Conservation (phyloP, 2,329 filamentous ascomycete genomes). For the Aspergillus flavus region DNA sequence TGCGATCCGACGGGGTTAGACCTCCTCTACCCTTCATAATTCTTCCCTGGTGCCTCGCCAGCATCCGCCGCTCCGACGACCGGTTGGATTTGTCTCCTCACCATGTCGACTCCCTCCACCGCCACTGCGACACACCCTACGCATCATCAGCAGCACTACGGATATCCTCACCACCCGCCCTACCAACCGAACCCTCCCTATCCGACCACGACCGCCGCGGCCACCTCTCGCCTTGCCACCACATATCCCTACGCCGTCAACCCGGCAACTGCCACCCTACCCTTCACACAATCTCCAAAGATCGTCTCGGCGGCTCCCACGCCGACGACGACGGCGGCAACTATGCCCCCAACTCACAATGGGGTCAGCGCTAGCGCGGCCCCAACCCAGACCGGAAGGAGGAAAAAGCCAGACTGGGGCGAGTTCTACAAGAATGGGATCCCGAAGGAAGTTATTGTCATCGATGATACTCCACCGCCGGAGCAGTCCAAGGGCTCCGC, state of each 20-base stretch:
- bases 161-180: conserved; percentile 59
- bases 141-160: conserved; percentile 62
- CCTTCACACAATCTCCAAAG: conserved; percentile 39
- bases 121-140: conserved; percentile 72
- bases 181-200: conserved; percentile 59
- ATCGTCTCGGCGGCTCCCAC: conserved; percentile 36
- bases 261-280: conserved; percentile 36
- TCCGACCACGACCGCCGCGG: conserved; percentile 49
- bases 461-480: conserved; percentile 66
- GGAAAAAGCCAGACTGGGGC: conserved; percentile 72
- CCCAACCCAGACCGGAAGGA: conserved; percentile 50
- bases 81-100: conserved; percentile 32
- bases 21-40: conserved; percentile 2
- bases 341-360: conserved; percentile 42
- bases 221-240: conserved; percentile 45
- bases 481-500: conserved; percentile 30
- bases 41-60: conserved; percentile 12
- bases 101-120: conserved; percentile 81
- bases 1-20: conserved; percentile 16
- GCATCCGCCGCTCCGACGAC: conserved; percentile 30
- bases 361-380: conserved; percentile 39
- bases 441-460: conserved; percentile 83
- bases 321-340: conserved; percentile 35
- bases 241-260: conserved; percentile 46
- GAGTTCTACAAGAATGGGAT: conserved; percentile 82